Evolutionary conservation across 257 asterid genomes (phyloP).

Genomic region (Apocynum venetum): DNA sequence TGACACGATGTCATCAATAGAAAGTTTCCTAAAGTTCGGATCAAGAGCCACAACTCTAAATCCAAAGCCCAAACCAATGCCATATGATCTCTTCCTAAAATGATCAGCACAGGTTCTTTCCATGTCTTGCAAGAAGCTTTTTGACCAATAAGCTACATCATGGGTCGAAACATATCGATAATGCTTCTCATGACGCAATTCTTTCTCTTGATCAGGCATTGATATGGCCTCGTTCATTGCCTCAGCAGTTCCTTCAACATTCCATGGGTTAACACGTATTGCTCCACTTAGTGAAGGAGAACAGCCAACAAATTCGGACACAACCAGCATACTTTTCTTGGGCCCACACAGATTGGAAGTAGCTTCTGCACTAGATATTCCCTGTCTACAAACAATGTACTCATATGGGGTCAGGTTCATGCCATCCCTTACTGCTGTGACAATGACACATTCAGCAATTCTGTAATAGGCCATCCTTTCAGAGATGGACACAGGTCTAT

Average conservation of each 20-base stretch:
- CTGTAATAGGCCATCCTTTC: constrained; percentile 88
- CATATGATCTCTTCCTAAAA: constrained; percentile 70
- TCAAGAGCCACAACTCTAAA: constrained; percentile 76
- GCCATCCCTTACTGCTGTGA: constrained; percentile 92
- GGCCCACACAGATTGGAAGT: constrained; percentile 53
- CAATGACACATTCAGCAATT: constrained; percentile 87
- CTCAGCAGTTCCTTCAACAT: constrained; percentile 70
- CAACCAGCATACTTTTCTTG: constrained; percentile 82
- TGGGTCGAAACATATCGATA: constrained; percentile 74
- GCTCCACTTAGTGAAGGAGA: constrained; percentile 93
- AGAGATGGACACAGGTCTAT: constrained; percentile 54
- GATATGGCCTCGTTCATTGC: constrained; percentile 72
- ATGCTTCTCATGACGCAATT: constrained; percentile 76
- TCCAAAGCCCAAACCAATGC: constrained; percentile 80
- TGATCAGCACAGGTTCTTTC: constrained; percentile 82
- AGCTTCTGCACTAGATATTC: constrained; percentile 46
- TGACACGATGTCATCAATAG: constrained; percentile 56
- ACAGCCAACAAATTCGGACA: constrained; percentile 90
- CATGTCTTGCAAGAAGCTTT: constrained; percentile 88
- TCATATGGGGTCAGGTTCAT: constrained; percentile 91
- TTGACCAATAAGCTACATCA: constrained; percentile 72
- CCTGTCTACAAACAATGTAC: constrained; percentile 81
- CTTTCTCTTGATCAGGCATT: constrained; percentile 64
- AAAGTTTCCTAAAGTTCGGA: constrained; percentile 71
- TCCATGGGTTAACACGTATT: constrained; percentile 77